Conservation (phyloP, 306 rosid species). For the Cicer chorassanicum region DNA sequence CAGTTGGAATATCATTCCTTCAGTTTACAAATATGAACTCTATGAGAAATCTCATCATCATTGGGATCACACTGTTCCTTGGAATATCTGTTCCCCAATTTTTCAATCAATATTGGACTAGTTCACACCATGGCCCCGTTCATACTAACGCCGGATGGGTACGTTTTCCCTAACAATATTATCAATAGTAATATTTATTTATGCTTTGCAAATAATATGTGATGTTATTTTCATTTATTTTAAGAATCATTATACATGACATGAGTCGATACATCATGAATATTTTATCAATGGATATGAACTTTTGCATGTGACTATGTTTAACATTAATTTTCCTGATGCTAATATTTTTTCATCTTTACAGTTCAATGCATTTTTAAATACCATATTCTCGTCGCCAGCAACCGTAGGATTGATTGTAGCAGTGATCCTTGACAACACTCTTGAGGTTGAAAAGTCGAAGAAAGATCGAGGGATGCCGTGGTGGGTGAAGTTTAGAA, state of each 20-base stretch:
- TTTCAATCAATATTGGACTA: conserved; percentile 70
- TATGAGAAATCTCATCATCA: conserved; percentile 93
- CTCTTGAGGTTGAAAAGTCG: conserved; percentile 81
- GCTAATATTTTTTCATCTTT: conserved; percentile 1
- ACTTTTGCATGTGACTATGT: neutral
- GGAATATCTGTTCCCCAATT: conserved; percentile 91
- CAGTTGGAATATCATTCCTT: conserved; percentile 92
- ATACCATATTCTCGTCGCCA: conserved; percentile 86
- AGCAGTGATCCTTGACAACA: conserved; percentile 93
- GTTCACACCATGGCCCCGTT: conserved; percentile 72
- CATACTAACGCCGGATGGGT: conserved; percentile 92
- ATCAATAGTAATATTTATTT: neutral
- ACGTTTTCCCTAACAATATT: conserved; percentile 35
- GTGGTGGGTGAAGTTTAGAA: conserved; percentile 97
- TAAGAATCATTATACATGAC: neutral
- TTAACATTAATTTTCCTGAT: neutral
- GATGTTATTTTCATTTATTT: neutral
- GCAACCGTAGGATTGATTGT: conserved; percentile 80
- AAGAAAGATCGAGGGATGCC: conserved; percentile 98
- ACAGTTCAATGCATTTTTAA: conserved; percentile 95
- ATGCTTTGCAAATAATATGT: neutral
- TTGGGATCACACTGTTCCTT: conserved; percentile 83
- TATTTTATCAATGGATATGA: neutral
- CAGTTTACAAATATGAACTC: conserved; percentile 97
- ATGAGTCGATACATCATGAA: neutral